Conservation (phyloP, 2,329 filamentous ascomycete species). For the Sporothrix brasiliensis region DNA sequence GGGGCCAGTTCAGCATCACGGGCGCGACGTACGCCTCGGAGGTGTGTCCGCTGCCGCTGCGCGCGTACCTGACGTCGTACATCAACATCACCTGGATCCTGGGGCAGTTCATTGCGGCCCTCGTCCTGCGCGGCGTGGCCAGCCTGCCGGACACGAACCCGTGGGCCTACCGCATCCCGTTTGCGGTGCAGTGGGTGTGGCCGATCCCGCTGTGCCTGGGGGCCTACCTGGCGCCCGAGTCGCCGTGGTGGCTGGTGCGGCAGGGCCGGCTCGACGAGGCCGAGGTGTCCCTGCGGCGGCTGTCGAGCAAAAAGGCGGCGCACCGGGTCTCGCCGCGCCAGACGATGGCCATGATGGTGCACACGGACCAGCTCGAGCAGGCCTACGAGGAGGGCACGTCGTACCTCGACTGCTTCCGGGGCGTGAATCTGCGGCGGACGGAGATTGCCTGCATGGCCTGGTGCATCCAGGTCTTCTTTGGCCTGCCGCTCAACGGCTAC, state of each 20-base stretch:
- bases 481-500: constrained; percentile 13
- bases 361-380: constrained; percentile 61
- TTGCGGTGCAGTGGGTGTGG: constrained; percentile 55
- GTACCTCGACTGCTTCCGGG: constrained; percentile 55
- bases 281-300: constrained; percentile 44
- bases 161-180: constrained; percentile 54
- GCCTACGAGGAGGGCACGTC: constrained; percentile 53
- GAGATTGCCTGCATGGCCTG: constrained; percentile 51
- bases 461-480: constrained; percentile 21
- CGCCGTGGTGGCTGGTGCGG: constrained; percentile 50
- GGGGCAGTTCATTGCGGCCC: constrained; percentile 59
- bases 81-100: constrained; percentile 65
- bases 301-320: constrained; percentile 45
- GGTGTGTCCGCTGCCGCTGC: constrained; percentile 60
- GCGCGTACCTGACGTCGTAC: constrained; percentile 61
- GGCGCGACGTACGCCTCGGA: constrained; percentile 63
- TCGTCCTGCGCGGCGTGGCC: constrained; percentile 49
- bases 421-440: constrained; percentile 53
- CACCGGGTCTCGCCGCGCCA: constrained; percentile 51
- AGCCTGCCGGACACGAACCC: constrained; percentile 44
- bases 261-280: constrained; percentile 48
- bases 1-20: constrained; percentile 62
- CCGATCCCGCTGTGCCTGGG: constrained; percentile 39
- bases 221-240: constrained; percentile 37
- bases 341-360: constrained; percentile 58